Evolutionary conservation across 2,329 filamentous ascomycete species (phyloP), one percentile per base, ranked within the genome.

Genomic region (Arthrinium puccinioides): DNA sequence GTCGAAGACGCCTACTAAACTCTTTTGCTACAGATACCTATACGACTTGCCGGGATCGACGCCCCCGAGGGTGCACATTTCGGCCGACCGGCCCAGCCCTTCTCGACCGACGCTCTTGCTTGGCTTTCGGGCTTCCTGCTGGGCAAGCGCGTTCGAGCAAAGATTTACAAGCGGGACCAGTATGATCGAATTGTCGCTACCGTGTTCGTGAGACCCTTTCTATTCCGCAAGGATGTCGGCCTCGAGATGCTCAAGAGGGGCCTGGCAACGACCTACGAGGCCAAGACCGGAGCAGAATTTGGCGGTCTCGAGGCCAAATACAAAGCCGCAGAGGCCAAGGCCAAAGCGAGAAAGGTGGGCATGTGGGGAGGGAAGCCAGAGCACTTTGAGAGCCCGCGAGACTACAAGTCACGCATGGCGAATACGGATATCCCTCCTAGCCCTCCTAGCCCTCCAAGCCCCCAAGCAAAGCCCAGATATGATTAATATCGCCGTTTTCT

Each of bases 51-150:
- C 13, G 92, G 92, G 34, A 68, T 98, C 38, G 92, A 98, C 60
- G 92, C 94, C 9, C 92, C 92, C 2, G 92, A 98, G 63, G 70
- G 85, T 39, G 82, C 89, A 8, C 92, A 98, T 61, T 98, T 96
- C 62, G 94, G 94, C 37, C 77, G 80, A 35, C 83, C 87, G 19
- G 85, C 82, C 9, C 92, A 98, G 61, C 90, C 89, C 1, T 88
- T 79, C 57, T 74, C 86, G 4, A 70, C 77, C 41, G 90, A 97
- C 60, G 87, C 92, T 7, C 69, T 90, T 36, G 64, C 76, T 14
- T 97, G 87, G 80, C 73, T 98, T n/a, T 79, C 74, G 13, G 63
- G 64, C 5, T 87, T 87, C 57, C 68, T 97, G 9, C 64, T 79
- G 16, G 71, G 82, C 42, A 78, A 77, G 23, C 79, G 82, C 39